A percentile compares a stretch with the other conserved stretches of the same genome.
Conservation (phyloP, 1,139 yeast species). For the Scheffersomyces titani region DNA sequence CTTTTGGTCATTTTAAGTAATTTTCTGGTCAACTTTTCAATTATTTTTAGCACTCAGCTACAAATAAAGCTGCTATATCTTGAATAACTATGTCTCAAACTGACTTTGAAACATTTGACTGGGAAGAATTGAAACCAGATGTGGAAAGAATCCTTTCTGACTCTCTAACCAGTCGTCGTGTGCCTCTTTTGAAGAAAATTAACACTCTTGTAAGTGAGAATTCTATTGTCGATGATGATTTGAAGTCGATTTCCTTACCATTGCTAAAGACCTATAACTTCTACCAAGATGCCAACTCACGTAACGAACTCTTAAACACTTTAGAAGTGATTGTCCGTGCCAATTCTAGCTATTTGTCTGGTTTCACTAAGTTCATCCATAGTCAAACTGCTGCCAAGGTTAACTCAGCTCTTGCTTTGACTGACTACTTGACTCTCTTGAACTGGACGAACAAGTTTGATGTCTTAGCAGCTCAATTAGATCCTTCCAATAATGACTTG, state of each 20-base stretch:
- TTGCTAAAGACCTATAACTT: slow-evolving; percentile 49
- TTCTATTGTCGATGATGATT: slow-evolving; percentile 21
- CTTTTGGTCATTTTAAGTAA: background rate
- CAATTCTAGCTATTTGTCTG: slow-evolving; percentile 32
- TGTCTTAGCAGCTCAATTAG: slow-evolving; percentile 19
- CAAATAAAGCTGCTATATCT: background rate
- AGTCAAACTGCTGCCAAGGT: slow-evolving; percentile 29
- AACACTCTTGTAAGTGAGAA: slow-evolving; percentile 12
- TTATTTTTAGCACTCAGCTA: background rate
- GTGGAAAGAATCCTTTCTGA: slow-evolving; percentile 27
- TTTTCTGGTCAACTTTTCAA: background rate
- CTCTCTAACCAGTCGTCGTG: slow-evolving; percentile 36
- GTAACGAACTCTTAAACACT: slow-evolving; percentile 38
- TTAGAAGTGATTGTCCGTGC: slow-evolving; percentile 33
- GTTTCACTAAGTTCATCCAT: slow-evolving; percentile 37
- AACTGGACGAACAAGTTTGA: slow-evolving; percentile 51
- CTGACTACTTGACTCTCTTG: slow-evolving; percentile 57
- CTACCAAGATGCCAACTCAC: slow-evolving; percentile 52
- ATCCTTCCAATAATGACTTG: slow-evolving; percentile 7
- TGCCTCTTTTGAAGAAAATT: slow-evolving; percentile 26
- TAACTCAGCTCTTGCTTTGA: slow-evolving; percentile 44
- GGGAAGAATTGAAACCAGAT: slow-evolving; percentile 27
- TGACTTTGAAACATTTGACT: slow-evolving; percentile 8
- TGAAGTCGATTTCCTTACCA: slow-evolving; percentile 20
- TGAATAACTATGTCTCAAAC: background rate